A percentile compares a stretch with the other conserved stretches of the same genome.
Conservation (phyloP, 2,329 filamentous ascomycete species). For the Aureobasidium vineae region DNA sequence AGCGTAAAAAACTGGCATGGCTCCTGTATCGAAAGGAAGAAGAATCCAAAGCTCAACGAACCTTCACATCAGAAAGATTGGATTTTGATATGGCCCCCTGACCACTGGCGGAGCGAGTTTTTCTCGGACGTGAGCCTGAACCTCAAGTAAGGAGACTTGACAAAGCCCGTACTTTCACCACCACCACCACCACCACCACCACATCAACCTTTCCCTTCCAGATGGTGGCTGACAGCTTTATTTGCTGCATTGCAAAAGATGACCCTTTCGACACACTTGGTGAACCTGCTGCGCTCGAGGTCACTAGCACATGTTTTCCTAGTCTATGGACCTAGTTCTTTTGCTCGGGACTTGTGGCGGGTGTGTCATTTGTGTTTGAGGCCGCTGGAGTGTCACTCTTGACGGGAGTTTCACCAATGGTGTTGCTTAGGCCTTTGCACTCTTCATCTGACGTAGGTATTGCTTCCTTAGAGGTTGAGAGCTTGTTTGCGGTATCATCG, state of each 20-base stretch:
- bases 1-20: no score
- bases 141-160: neutral
- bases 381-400: no score
- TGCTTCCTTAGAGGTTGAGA: neutral
- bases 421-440: neutral
- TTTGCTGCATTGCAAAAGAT: neutral
- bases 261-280: neutral
- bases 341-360: neutral
- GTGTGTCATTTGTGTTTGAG: neutral
- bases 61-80: no score
- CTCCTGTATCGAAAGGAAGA: no score
- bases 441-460: neutral
- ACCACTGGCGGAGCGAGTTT: neutral
- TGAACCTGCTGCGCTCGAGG: neutral
- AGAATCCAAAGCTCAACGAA: no score
- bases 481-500: neutral
- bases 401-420: neutral
- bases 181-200: neutral
- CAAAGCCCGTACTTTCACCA: neutral
- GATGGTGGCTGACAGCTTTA: no score
- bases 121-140: neutral
- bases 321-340: neutral
- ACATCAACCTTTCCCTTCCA: neutral
- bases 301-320: neutral
- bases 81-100: no score